Base-by-base conservation (phyloP, 139 green algal genomes). In the Tetraselmis striata region DNA sequence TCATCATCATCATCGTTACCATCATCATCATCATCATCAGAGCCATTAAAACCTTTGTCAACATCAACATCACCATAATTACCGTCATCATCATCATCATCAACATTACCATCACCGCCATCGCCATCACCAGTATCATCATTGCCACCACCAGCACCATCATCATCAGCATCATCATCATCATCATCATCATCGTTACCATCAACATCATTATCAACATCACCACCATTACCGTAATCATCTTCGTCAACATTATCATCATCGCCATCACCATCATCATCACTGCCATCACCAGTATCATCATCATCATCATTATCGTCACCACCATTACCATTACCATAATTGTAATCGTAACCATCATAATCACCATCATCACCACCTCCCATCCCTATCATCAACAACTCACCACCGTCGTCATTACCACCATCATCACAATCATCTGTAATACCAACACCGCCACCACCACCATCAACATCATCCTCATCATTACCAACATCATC, bases 1-100 rank as follows among this genome's bases (percentile, higher is more conserved):
- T 81, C 78, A 67, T 81, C 78, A 81, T 81, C 78, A 81, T 67
- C 31, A 59, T 81, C 78, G 74, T 81, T 28, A 81, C 74, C 78
- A 81, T 81, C 78, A 81, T 81, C 78, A 81, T 81, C 29, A 81
- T 81, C 78, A 81, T 81, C 78, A 81, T 59, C 78, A 81, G 28
- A 59, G 29, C 29, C 78, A 67, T 81, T 29, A 79, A 86, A 75
- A 1, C 78, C 83, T 30, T 74, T 83, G 32, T 25, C 77, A 80
- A 59, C 77, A 58, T 25, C 77, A 80, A 59, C 77, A 58, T 25
- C 77, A 80, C 45, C 77, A 58, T 25, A 23, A 80, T 80, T 28
- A 58, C 29, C 77, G 45, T 80, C 77, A 58, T 25, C 77, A 80
- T 80, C 77, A 58, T 25, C 77, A 80, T 80, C 77, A 58, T 25